Conservation (phyloP, 2,329 filamentous ascomycete species). For the Botrytis squamosa region DNA sequence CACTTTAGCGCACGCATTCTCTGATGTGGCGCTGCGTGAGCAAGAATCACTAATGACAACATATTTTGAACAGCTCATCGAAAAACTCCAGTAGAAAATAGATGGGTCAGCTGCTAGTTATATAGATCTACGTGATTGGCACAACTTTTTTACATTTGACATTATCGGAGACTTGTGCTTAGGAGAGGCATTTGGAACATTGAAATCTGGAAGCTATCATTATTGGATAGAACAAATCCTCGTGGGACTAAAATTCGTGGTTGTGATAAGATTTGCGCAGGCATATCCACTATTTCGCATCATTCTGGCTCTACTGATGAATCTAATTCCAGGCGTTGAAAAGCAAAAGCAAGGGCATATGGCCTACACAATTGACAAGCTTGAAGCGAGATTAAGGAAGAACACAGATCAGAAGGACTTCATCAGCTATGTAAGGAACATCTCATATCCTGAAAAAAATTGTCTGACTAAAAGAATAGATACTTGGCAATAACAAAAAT, state of each 20-base stretch:
- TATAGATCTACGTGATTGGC: background rate
- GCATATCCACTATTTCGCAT: background rate
- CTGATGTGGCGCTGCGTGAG: background rate
- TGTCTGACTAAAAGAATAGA: background rate
- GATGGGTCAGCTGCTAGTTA: background rate
- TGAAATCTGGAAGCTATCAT: slow-evolving; percentile 34
- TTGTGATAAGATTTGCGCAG: background rate
- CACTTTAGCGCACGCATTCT: background rate
- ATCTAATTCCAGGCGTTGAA: background rate
- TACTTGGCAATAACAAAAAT: background rate
- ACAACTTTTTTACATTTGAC: slow-evolving; percentile 36
- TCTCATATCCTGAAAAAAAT: background rate
- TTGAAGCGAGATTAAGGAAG: background rate
- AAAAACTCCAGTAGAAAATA: background rate
- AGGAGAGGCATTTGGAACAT: slow-evolving; percentile 1
- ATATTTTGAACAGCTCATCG: background rate
- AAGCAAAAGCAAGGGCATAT: background rate
- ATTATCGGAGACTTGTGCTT: slow-evolving; percentile 46
- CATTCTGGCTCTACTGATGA: background rate
- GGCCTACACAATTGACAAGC: background rate
- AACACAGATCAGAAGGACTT: background rate
- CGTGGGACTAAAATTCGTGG: background rate
- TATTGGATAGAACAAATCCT: slow-evolving; percentile 29
- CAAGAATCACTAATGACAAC: background rate
- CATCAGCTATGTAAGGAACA: background rate